Conservation (phyloP, 176 grass and related monocot genomes). For the Musa acuminata region DNA sequence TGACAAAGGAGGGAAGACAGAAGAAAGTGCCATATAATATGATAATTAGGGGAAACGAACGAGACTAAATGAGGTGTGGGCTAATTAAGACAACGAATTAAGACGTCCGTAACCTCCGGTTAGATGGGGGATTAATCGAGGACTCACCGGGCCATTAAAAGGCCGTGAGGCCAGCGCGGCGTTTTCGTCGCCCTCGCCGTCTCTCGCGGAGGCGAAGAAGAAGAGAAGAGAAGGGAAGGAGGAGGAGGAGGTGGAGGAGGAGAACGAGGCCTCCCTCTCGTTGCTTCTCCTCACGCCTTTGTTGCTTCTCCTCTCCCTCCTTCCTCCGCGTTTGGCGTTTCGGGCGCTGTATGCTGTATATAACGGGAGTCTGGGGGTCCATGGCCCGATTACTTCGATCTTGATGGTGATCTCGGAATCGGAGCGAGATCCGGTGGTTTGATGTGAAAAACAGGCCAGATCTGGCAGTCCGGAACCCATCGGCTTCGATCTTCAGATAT, state of each 20-base stretch:
- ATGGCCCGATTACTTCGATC: background rate
- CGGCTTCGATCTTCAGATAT: background rate
- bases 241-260: background rate
- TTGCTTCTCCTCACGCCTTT: background rate
- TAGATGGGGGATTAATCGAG: background rate
- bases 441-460: background rate
- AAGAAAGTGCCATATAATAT: background rate
- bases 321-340: background rate
- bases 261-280: background rate
- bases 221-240: background rate
- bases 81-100: background rate
- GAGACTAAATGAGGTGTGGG: background rate
- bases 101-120: background rate
- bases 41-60: background rate
- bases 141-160: background rate
- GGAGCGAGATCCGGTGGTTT: background rate
- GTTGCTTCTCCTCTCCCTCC: background rate
- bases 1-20: background rate
- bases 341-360: too few relatives aligned
- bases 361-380: background rate
- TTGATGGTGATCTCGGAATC: background rate
- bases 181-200: background rate
- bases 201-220: background rate
- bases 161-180: background rate
- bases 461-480: background rate